These are phyloP conservation scores for Tylopilus plumbeoviolaceoides DNA, from an alignment of 768 basidiomycete genomes.

Conservation along the genomic window DNA sequence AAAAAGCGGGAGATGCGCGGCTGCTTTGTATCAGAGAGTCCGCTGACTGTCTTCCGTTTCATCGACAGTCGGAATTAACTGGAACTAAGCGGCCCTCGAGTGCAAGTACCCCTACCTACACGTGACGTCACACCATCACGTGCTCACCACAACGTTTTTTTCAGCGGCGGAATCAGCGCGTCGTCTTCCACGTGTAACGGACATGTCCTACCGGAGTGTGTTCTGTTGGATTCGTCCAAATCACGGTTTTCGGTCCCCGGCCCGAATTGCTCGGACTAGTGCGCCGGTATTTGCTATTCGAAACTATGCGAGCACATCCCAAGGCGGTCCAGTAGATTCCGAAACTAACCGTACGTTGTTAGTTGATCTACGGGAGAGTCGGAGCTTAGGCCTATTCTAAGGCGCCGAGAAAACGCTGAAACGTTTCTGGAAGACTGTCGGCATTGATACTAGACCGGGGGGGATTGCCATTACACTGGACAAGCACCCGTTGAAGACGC, in stretches of 20 bases:
- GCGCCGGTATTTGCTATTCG: not conserved
- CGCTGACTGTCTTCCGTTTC: slow-evolving; percentile 15
- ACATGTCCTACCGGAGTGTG: slow-evolving; percentile 13
- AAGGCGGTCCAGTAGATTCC: slow-evolving; percentile 46
- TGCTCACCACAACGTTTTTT: slow-evolving; percentile 11
- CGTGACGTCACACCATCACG: slow-evolving; percentile 28
- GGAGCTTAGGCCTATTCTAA: slow-evolving; percentile 29
- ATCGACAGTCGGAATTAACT: slow-evolving; percentile 1
- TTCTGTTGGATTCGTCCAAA: slow-evolving; percentile 4
- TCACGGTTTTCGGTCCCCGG: not conserved
- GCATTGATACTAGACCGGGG: slow-evolving; percentile 55
- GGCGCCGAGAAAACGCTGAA: slow-evolving; percentile 84
- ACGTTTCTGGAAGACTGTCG: slow-evolving; percentile 94
- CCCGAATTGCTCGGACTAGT: not conserved
- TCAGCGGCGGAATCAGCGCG: not conserved
- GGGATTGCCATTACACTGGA: slow-evolving; percentile 70
- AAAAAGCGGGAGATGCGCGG: slow-evolving; percentile 43
- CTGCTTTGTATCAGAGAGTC: slow-evolving; percentile 22
- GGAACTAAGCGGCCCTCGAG: too few relatives aligned
- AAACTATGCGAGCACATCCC: slow-evolving; percentile 13
- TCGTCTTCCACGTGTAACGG: not conserved
- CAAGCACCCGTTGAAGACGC: slow-evolving; percentile 82
- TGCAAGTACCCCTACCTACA: slow-evolving; percentile 3
- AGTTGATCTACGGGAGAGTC: not conserved
- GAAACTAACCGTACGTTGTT: slow-evolving; percentile 59